phyloP scores from a whole-genome alignment of 2,329 filamentous ascomycete genomes.

The Xylariaceae sp. region DNA sequence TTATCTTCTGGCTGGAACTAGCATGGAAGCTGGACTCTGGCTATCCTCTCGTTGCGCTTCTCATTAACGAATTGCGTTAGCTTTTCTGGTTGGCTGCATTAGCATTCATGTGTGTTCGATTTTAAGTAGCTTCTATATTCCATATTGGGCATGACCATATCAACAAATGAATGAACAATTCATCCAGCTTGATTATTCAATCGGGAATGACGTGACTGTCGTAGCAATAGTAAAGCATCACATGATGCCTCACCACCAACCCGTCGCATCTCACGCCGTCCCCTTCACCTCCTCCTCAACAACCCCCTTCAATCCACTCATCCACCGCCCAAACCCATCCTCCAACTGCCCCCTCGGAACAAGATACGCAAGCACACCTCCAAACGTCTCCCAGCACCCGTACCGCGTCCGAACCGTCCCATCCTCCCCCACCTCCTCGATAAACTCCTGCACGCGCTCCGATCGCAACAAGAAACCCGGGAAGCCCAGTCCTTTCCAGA shows the following conservation, averaged over 20 bases:
- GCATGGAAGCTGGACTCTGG: too few species aligned
- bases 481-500: conserved; percentile 11
- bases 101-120: too few species aligned
- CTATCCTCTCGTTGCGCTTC: too few species aligned
- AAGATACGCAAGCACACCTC: conserved; percentile 8
- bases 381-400: conserved; percentile 19
- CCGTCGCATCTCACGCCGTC: too few species aligned
- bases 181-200: too few species aligned
- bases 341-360: conserved; percentile 13
- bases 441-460: conserved; percentile 20
- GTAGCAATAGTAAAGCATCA: neutral
- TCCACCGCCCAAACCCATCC: conserved; percentile 17
- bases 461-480: conserved; percentile 15
- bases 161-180: neutral
- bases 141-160: neutral
- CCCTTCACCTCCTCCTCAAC: conserved; percentile 4
- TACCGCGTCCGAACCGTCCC: conserved; percentile 7
- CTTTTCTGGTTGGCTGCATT: too few species aligned
- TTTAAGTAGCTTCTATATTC: neutral
- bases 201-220: too few species aligned
- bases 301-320: conserved; percentile 13
- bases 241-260: too few species aligned
- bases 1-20: too few species aligned
- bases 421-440: neutral
- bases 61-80: too few species aligned